Conservation (phyloP, 495 filamentous ascomycete species). For the Penicillium dipodomyicola region DNA sequence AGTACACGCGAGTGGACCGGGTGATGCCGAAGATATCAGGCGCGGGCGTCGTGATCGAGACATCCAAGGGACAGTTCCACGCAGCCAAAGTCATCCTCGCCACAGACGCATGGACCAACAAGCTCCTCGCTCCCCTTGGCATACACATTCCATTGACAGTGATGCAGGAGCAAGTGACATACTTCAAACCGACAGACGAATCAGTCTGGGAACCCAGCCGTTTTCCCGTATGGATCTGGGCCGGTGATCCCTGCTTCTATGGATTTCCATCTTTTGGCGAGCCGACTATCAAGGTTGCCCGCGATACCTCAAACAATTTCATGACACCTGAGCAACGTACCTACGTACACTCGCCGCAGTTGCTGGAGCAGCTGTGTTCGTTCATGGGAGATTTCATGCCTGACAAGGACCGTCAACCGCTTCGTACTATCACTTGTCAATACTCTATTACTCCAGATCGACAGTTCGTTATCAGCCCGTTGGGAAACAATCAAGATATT, state of each 20-base stretch:
- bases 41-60: slow-evolving; percentile 22
- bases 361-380: slow-evolving; percentile 20
- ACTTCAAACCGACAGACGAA: slow-evolving; percentile 28
- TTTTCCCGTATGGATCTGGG: slow-evolving; percentile 33
- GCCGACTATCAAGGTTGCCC: slow-evolving; percentile 33
- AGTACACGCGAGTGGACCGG: slow-evolving; percentile 25
- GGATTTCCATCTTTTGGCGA: slow-evolving; percentile 32
- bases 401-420: slow-evolving; percentile 24
- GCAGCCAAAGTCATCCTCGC: slow-evolving; percentile 29
- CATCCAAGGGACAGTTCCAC: slow-evolving; percentile 24
- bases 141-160: slow-evolving; percentile 27
- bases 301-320: slow-evolving; percentile 28
- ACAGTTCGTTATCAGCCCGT: slow-evolving; percentile 29
- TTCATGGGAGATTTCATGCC: slow-evolving; percentile 27
- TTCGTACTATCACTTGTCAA: slow-evolving; percentile 32
- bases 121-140: slow-evolving; percentile 26
- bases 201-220: slow-evolving; percentile 17
- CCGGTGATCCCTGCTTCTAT: slow-evolving; percentile 24
- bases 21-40: slow-evolving; percentile 20
- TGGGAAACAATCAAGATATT: slow-evolving; percentile 25
- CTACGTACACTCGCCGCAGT: slow-evolving; percentile 25
- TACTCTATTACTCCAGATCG: slow-evolving; percentile 32
- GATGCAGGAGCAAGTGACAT: slow-evolving; percentile 37
- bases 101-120: slow-evolving; percentile 32
- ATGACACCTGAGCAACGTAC: slow-evolving; percentile 32